Conservation (phyloP, 2,329 filamentous ascomycete species). For the Niveomyces coronatus region DNA sequence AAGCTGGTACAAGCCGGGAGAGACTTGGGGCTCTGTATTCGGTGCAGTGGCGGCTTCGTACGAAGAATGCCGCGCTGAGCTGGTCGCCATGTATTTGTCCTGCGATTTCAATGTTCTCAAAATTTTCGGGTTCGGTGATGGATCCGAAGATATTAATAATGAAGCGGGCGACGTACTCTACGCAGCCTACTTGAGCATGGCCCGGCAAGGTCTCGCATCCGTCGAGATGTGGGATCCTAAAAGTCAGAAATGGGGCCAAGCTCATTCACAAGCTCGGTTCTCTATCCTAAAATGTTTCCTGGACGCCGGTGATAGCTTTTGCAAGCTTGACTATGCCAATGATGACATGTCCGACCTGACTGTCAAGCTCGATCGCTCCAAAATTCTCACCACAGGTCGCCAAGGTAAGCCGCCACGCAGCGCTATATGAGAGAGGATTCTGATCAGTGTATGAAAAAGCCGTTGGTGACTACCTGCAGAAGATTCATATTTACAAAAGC, state of each 20-base stretch:
- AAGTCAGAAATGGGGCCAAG: conserved; percentile 82
- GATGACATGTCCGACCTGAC: conserved; percentile 72
- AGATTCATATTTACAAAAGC: conserved; percentile 84
- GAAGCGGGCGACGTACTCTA: conserved; percentile 83
- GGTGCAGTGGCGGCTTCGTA: conserved; percentile 79
- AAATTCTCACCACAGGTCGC: conserved; percentile 76
- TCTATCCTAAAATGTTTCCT: conserved; percentile 80
- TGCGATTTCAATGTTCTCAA: conserved; percentile 83
- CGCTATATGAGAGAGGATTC: conserved; percentile 5
- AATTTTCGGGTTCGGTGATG: conserved; percentile 86
- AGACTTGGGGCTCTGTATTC: conserved; percentile 92
- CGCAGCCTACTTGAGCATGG: conserved; percentile 84
- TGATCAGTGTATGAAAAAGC: conserved; percentile 35
- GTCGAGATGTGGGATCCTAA: conserved; percentile 95
- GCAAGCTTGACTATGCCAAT: conserved; percentile 62
- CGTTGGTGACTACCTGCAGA: conserved; percentile 79
- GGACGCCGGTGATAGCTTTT: conserved; percentile 76
- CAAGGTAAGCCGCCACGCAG: conserved; percentile 35
- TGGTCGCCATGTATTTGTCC: conserved; percentile 82
- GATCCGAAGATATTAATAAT: conserved; percentile 57
- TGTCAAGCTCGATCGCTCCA: conserved; percentile 72
- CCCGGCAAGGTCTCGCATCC: conserved; percentile 76
- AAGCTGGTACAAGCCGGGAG: conserved; percentile 88
- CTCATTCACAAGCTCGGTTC: conserved; percentile 85
- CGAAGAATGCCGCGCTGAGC: conserved; percentile 90